Conservation (phyloP, 345 rosid species). For the Nephelium lappaceum region DNA sequence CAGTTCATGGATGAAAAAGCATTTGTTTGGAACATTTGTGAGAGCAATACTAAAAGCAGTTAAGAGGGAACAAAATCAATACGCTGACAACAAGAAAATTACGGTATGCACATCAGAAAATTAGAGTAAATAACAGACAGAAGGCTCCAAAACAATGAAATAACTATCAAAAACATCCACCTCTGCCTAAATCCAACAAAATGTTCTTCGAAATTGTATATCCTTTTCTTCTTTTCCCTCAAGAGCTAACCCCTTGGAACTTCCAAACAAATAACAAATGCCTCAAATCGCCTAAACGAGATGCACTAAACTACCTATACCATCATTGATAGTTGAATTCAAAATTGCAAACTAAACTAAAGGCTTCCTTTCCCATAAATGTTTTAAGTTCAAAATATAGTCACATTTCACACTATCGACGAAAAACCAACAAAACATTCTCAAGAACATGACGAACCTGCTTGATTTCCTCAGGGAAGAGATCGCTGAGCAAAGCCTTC, state of each 20-base stretch:
- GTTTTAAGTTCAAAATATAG: constrained; percentile 14
- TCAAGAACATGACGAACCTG: constrained; percentile 40
- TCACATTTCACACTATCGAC: not conserved
- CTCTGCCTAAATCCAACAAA: not conserved
- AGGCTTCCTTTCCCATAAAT: not conserved
- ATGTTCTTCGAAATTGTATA: not conserved
- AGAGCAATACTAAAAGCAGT: not conserved
- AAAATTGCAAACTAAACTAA: not conserved
- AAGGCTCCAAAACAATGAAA: not conserved
- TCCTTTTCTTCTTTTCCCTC: not conserved
- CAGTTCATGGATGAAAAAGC: constrained; percentile 3
- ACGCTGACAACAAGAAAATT: not conserved
- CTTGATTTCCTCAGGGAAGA: constrained; percentile 26
- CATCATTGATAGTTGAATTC: not conserved
- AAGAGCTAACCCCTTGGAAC: not conserved
- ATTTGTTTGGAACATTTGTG: not conserved
- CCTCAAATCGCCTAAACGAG: not conserved
- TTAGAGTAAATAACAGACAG: not conserved
- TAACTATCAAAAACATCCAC: not conserved
- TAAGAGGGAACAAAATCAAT: not conserved
- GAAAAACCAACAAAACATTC: constrained; percentile 3
- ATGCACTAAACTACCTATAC: not conserved
- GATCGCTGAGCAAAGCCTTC: constrained; percentile 37
- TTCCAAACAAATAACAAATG: constrained; percentile 10
- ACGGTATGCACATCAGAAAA: not conserved